Percentiles rank a stretch among this genome's conserved stretches.
phyloP scores from a whole-genome alignment of 441 rosid species.

The Pelargonium citronellum region DNA sequence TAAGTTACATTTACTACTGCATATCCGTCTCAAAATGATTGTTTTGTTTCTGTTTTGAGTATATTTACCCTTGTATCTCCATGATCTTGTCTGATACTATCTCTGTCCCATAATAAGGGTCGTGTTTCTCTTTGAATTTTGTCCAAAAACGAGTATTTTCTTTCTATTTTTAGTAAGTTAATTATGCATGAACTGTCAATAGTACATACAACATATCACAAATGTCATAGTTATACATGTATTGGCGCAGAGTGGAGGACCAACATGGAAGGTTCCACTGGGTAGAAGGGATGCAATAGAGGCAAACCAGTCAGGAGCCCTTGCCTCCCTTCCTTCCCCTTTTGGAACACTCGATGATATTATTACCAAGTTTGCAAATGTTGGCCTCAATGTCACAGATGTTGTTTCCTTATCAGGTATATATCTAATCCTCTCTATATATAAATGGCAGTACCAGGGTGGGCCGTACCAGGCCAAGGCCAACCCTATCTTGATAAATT shows the following conservation, averaged over 20 bases:
- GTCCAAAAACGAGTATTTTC: too few relatives aligned
- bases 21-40: background rate
- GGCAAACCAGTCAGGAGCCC: slow-evolving; percentile 30
- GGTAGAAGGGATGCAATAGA: slow-evolving; percentile 37
- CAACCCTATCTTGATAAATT: too few relatives aligned
- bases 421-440: background rate
- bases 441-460: too few relatives aligned
- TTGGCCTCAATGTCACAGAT: slow-evolving; percentile 34
- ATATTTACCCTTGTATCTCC: too few relatives aligned
- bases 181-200: too few relatives aligned
- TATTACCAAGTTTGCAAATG: slow-evolving; percentile 28
- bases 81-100: too few relatives aligned
- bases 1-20: slow-evolving; percentile 19
- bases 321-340: slow-evolving; percentile 32
- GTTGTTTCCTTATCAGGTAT: slow-evolving; percentile 38
- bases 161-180: too few relatives aligned
- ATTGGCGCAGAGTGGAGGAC: slow-evolving; percentile 50
- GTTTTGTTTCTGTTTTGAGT: too few relatives aligned
- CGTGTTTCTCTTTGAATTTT: too few relatives aligned
- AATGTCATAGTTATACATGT: background rate
- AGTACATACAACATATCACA: too few relatives aligned
- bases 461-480: too few relatives aligned
- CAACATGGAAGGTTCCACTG: slow-evolving; percentile 38
- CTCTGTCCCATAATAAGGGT: too few relatives aligned
- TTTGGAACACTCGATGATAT: slow-evolving; percentile 24